A percentile compares a stretch with the other conserved stretches of the same genome.
phyloP scores from a whole-genome alignment of 805 yeast genomes.

The Blastobotrys attinorum region DNA sequence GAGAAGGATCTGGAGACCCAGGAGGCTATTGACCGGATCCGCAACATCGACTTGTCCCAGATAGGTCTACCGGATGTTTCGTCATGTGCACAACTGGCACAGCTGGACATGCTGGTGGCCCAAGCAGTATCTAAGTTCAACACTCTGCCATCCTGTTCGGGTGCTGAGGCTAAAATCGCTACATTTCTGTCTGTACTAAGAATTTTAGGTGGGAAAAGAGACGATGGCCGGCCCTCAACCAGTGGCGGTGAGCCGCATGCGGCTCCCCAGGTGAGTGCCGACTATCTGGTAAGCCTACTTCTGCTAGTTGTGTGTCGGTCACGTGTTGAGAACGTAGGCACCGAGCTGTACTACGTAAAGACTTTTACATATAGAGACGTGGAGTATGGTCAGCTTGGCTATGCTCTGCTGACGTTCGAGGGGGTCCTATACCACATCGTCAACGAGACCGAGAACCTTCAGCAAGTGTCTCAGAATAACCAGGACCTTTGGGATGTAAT shows the following conservation, averaged over 20 bases:
- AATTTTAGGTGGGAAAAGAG: conserved; percentile 27
- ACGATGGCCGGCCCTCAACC: not conserved
- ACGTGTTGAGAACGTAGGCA: conserved; percentile 47
- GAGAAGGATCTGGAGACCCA: conserved; percentile 19
- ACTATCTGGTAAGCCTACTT: conserved; percentile 63
- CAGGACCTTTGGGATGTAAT: conserved; percentile 47
- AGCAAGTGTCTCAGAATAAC: conserved; percentile 40
- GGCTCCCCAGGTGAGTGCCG: conserved; percentile 56
- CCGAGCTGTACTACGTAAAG: conserved; percentile 59
- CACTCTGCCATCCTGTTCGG: conserved; percentile 29
- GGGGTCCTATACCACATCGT: conserved; percentile 67
- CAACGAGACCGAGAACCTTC: conserved; percentile 34
- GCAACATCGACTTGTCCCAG: conserved; percentile 34
- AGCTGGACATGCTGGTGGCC: conserved; percentile 38
- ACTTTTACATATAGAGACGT: conserved; percentile 44
- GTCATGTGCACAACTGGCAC: conserved; percentile 22
- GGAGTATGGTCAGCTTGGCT: conserved; percentile 58
- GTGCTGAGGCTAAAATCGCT: conserved; percentile 24
- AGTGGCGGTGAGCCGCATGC: not conserved
- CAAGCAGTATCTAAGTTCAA: conserved; percentile 47
- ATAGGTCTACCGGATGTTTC: conserved; percentile 32
- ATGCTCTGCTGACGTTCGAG: conserved; percentile 75
- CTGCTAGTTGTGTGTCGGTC: conserved; percentile 64
- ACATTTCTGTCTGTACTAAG: conserved; percentile 44
- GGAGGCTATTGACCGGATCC: conserved; percentile 22